A percentile compares a stretch with the other conserved stretches of the same genome.
phyloP scores from a whole-genome alignment of 441 rosid species.

The Cnidoscolus chayamansa region DNA sequence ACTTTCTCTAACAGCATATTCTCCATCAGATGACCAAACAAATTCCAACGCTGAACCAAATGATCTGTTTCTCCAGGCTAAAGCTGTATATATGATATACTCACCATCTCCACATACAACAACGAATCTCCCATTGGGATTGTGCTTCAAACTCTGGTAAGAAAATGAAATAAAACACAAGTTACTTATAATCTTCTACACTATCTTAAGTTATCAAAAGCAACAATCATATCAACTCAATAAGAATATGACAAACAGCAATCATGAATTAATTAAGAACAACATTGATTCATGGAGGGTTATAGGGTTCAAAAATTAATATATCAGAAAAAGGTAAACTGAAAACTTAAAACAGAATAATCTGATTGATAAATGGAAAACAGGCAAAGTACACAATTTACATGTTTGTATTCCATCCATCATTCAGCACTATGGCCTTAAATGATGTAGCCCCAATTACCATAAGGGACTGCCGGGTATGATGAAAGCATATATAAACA shows the following conservation, averaged over 20 bases:
- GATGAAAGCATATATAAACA: not conserved
- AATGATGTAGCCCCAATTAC: not conserved
- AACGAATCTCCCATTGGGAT: slow-evolving; percentile 96
- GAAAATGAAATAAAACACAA: slow-evolving; percentile 11
- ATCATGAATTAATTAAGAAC: not conserved
- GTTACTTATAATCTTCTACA: not conserved
- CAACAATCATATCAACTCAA: not conserved
- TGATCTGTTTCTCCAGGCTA: slow-evolving; percentile 99
- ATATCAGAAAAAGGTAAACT: not conserved
- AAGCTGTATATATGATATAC: slow-evolving; percentile 90
- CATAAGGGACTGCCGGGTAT: not conserved
- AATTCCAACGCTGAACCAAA: slow-evolving; percentile 98
- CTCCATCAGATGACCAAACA: slow-evolving; percentile 97
- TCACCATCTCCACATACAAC: slow-evolving; percentile 99
- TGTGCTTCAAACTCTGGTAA: slow-evolving; percentile 90
- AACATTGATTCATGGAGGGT: not conserved
- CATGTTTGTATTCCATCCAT: not conserved
- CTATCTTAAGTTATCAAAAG: not conserved
- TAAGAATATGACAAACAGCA: not conserved
- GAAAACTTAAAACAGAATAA: not conserved
- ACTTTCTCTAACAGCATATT: slow-evolving; percentile 96
- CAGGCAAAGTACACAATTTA: not conserved
- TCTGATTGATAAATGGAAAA: not conserved
- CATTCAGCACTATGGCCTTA: not conserved
- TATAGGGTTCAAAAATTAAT: not conserved